phyloP scores from a whole-genome alignment of 805 yeast species.

The Pichia gijzeniarum region DNA sequence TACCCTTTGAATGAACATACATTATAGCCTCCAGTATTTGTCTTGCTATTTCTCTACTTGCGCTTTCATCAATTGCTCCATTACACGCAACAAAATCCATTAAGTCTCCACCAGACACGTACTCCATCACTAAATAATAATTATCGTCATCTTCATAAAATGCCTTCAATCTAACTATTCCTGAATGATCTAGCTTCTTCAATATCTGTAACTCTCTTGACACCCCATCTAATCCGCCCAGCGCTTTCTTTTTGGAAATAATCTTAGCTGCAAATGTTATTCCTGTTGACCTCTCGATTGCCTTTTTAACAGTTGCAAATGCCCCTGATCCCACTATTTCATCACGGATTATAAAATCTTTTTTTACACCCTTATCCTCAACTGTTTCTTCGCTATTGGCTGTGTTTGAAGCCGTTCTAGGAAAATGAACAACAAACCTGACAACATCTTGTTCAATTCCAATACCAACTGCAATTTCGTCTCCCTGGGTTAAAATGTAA shows the following conservation, averaged over 20 bases:
- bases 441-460: constrained; percentile 72
- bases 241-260: constrained; percentile 71
- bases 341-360: constrained; percentile 65
- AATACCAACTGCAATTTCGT: constrained; percentile 82
- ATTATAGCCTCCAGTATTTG: constrained; percentile 80
- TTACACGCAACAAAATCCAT: constrained; percentile 96
- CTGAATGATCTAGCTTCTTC: constrained; percentile 71
- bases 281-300: constrained; percentile 80
- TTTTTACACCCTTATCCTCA: constrained; percentile 24
- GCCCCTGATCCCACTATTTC: constrained; percentile 97
- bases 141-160: constrained; percentile 77
- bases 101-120: constrained; percentile 91
- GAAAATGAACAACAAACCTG: constrained; percentile 45
- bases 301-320: constrained; percentile 91
- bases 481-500: constrained; percentile 84
- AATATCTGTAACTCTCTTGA: constrained; percentile 80
- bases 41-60: constrained; percentile 76
- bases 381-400: background rate
- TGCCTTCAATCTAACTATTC: constrained; percentile 76
- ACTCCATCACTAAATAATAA: constrained; percentile 91
- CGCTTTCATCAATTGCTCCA: constrained; percentile 88
- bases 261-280: constrained; percentile 86
- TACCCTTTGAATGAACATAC: constrained; percentile 84
- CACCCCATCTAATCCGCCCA: constrained; percentile 74
- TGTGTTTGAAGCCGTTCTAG: constrained; percentile 19